Base-by-base conservation (phyloP, 148 eudicot genomes). In the Oxyria digyna region DNA sequence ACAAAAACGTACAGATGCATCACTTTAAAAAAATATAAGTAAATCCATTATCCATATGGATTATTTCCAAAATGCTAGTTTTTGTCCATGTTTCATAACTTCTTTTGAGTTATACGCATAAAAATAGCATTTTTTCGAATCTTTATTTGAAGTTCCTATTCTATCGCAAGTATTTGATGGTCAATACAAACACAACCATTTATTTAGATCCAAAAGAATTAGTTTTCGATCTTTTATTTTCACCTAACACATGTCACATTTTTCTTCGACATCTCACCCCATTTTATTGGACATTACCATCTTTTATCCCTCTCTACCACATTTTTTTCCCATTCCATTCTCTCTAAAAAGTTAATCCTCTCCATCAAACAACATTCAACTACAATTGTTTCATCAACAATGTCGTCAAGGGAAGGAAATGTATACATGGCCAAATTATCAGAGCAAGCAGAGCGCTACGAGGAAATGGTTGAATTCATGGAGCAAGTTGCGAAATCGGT, bases 401-500 rank as follows among this genome's bases (percentile, higher is more conserved):
- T 82, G 89, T 78, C 80, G 54, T 75, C 84, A 0, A 85, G 94
- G 71, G 94, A 87, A 74, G 87, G 85, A 3, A 78, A 78, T 73
- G 91, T 89, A 20, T 89, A 87, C 89, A 71, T 87, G 89, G 96
- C 96, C 70, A 89, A 88, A 77, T 66, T 88, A 70, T 91, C 95
- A 31, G 95, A 88, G 81, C 95, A 88, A 76, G 95, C 96, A 0
- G 96, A 89, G 69, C 81, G 96, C n/a, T 89, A 87, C 18, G 96
- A 89, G 70, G 96, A 89, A 75, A 89, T 89, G 96, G 89, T 87
- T 23, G 89, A 85, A 63, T 87, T 81, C 55, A 86, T 89, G 91
- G 91, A 89, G 69, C 87, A 85, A 59, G 91, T 89, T 9, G 89
- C 84, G 2, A 88, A 86, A 81, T 64, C 80, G 55, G 77, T 78